Conservation (phyloP, 176 grass and related monocot species). For the Aegilops bicornis region DNA sequence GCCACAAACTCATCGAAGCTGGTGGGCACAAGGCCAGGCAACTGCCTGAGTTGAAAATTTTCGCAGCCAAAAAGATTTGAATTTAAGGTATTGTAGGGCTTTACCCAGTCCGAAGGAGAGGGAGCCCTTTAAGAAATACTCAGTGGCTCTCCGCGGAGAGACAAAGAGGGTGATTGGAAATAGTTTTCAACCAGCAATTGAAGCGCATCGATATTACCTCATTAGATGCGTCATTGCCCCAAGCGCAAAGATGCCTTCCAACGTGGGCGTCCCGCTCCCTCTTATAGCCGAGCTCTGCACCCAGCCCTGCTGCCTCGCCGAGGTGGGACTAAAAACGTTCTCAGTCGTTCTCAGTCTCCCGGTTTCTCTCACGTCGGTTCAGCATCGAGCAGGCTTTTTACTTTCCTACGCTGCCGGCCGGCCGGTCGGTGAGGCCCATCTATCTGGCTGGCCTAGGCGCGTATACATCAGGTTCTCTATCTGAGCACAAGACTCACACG, state of each 20-base stretch:
- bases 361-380: background rate
- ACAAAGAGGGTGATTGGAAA: conserved; percentile 67
- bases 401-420: background rate
- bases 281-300: background rate
- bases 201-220: conserved; percentile 68
- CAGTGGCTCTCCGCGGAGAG: too few relatives aligned
- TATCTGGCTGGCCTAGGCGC: background rate
- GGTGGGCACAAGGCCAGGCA: too few relatives aligned
- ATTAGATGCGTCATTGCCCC: conserved; percentile 94
- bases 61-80: too few relatives aligned
- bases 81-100: too few relatives aligned
- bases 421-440: background rate
- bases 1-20: too few relatives aligned
- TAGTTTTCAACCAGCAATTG: conserved; percentile 99
- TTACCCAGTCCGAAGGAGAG: too few relatives aligned
- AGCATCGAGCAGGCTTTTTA: background rate
- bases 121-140: too few relatives aligned
- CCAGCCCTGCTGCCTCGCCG: background rate
- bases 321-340: conserved; percentile 1
- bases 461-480: background rate
- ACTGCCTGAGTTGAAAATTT: too few relatives aligned
- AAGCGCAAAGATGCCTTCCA: conserved; percentile 70
- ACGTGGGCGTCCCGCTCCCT: rapidly evolving
- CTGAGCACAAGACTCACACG: background rate
- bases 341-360: background rate